Conservation (phyloP, 805 yeast genomes). For the Candida orba region DNA sequence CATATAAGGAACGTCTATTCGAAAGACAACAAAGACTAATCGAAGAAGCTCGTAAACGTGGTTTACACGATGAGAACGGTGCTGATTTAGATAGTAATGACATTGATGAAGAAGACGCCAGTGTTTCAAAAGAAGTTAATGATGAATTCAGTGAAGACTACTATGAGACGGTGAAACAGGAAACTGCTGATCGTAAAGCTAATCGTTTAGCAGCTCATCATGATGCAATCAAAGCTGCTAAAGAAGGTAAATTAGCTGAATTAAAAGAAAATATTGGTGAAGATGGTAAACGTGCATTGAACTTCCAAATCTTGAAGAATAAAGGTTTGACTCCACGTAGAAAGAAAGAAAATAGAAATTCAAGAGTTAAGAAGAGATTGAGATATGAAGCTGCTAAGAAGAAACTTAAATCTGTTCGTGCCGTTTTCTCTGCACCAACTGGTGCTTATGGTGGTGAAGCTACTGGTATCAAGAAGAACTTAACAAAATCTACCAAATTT, state of each 20-base stretch:
- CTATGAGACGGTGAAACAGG: conserved; percentile 46
- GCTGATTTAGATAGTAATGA: conserved; percentile 51
- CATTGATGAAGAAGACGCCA: conserved; percentile 38
- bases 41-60: conserved; percentile 86
- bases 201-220: conserved; percentile 58
- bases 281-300: conserved; percentile 90
- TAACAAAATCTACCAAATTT: conserved; percentile 82
- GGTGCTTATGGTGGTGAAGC: conserved; percentile 89
- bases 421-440: conserved; percentile 67
- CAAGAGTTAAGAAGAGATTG: conserved; percentile 97
- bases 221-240: conserved; percentile 69
- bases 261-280: conserved; percentile 54
- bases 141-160: conserved; percentile 46
- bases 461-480: conserved; percentile 94
- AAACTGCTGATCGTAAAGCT: conserved; percentile 41
- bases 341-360: conserved; percentile 88
- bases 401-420: conserved; percentile 85
- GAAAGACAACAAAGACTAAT: conserved; percentile 84
- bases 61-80: conserved; percentile 49
- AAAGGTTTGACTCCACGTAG: conserved; percentile 92
- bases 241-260: conserved; percentile 77
- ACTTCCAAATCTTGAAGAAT: conserved; percentile 91
- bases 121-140: conserved; percentile 33
- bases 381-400: conserved; percentile 92
- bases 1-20: conserved; percentile 82